phyloP scores from a whole-genome alignment of 2,329 filamentous ascomycete species.

The Harringtonia aguacate region DNA sequence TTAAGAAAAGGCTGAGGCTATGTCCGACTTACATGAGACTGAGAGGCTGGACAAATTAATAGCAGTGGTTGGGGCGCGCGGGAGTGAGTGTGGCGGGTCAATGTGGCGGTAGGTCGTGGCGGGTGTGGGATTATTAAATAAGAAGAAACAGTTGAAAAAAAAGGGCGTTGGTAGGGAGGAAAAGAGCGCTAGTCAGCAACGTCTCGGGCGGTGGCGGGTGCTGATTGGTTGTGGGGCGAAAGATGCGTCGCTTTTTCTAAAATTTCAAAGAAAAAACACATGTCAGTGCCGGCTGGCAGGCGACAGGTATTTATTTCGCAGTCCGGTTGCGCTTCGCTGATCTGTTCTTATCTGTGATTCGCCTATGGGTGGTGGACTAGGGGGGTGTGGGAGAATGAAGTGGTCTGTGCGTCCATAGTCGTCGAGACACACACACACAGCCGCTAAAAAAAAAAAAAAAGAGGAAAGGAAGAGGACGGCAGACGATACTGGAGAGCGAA shows the following conservation, averaged over 20 bases:
- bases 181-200: slow-evolving; percentile 5
- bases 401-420: slow-evolving; percentile 8
- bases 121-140: slow-evolving; percentile 5
- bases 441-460: slow-evolving; percentile 1
- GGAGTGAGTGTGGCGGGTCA: slow-evolving; percentile 8
- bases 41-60: neutral
- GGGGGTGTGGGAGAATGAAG: neutral
- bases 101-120: slow-evolving; percentile 6
- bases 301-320: slow-evolving; percentile 26
- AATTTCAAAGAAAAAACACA: slow-evolving; percentile 19
- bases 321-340: slow-evolving; percentile 13
- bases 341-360: slow-evolving; percentile 19
- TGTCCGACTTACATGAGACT: neutral
- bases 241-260: slow-evolving; percentile 15
- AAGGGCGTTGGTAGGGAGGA: neutral
- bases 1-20: too few species aligned
- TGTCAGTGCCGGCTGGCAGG: slow-evolving; percentile 22
- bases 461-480: slow-evolving; percentile 4
- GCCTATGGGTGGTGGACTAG: slow-evolving; percentile 11
- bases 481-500: neutral
- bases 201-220: neutral
- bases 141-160: slow-evolving; percentile 21
- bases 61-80: neutral
- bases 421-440: slow-evolving; percentile 1
- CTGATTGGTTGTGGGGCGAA: slow-evolving; percentile 10